These are phyloP conservation scores for Psilocybe cyanescens DNA, from an alignment of 768 basidiomycete species.

Conservation along the genomic window DNA sequence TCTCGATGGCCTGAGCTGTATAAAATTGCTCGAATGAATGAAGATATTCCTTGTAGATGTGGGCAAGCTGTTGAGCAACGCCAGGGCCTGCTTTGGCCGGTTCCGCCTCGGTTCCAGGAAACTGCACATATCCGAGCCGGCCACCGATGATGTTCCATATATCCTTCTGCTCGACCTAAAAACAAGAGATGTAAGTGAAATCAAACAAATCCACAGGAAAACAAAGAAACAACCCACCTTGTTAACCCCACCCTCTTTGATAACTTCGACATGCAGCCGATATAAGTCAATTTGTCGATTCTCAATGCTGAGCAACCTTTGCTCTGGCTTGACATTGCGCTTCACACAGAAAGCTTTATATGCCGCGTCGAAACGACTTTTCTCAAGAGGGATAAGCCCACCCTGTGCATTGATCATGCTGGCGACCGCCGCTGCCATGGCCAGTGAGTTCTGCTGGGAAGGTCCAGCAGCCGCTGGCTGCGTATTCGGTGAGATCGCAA, in stretches of 20 bases:
- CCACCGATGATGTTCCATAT: constrained; percentile 70
- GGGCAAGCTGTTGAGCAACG: constrained; percentile 60
- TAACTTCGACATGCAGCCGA: constrained; percentile 59
- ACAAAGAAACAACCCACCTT: constrained; percentile 39
- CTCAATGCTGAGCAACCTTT: constrained; percentile 50
- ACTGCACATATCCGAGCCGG: constrained; percentile 67
- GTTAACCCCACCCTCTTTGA: constrained; percentile 55
- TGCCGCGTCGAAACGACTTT: constrained; percentile 51
- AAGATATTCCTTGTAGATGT: constrained; percentile 65
- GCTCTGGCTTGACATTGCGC: constrained; percentile 42
- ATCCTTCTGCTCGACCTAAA: constrained; percentile 59
- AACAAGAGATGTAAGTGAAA: neutral
- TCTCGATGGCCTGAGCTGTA: constrained; percentile 40
- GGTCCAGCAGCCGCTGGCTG: constrained; percentile 14
- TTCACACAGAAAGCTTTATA: constrained; percentile 53
- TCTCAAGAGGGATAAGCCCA: constrained; percentile 35
- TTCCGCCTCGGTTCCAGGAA: constrained; percentile 62
- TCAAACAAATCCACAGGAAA: neutral
- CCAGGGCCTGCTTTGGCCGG: constrained; percentile 66
- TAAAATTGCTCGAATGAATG: constrained; percentile 60
- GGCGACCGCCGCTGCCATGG: constrained; percentile 1
- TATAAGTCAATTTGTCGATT: constrained; percentile 62
- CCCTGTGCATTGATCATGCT: constrained; percentile 8
- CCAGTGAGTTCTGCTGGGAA: constrained; percentile 16
- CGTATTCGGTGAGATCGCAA: constrained; percentile 17